Base-by-base conservation (phyloP, 768 basidiomycete genomes). In the Russula abietina region DNA sequence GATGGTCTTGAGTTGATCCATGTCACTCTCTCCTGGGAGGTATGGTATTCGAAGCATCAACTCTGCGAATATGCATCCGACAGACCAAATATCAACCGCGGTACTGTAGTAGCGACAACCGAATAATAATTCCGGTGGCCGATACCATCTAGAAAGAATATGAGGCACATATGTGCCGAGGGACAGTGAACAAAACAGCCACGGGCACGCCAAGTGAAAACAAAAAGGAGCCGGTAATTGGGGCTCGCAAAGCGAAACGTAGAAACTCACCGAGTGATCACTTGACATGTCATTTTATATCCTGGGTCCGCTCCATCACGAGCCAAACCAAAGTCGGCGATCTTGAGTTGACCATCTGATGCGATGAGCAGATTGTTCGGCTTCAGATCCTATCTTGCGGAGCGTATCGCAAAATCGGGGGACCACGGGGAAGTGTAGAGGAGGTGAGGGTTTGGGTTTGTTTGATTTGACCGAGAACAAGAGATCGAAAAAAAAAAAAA, bases 301-400 rank as follows among this genome's bases (percentile, higher is more conserved):
- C 88, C 89, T 28, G 95, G 93, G 69, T 98, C 97, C 17, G 90
- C 92, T 73, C 89, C 96, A 76, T 99, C 97, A 60, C 97, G 79
- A 28, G 97, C 97, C 9, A 99, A 83, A 81, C 97, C 97, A 73
- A 99, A 99, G 83, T 99, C 97, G 14, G 97, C 97, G 52, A 99
- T 83, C 76, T 99, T 99, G 67, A 98, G 86, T 57, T 91, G 86
- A 0, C 97, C 97, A 56, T 92, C 84, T 0, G 89, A 83, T 0
- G 93, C 84, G 64, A 99, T 89, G 70, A 99, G 86, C 77, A 99
- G 81, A 75, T 99, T 99, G 77, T 99, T 99, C 8, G 97, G 97
- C 74, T 99, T 99, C 66, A 99, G 75, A 79, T 99, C 97, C 96
- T 98, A 69, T 38, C 24, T 36, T 49, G 39, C 33, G 14, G 53